A percentile compares a stretch with the other conserved stretches of the same genome.
These are phyloP conservation scores for Leptographium procerum DNA, from an alignment of 2,329 filamentous ascomycete genomes.

Conservation along the genomic window DNA sequence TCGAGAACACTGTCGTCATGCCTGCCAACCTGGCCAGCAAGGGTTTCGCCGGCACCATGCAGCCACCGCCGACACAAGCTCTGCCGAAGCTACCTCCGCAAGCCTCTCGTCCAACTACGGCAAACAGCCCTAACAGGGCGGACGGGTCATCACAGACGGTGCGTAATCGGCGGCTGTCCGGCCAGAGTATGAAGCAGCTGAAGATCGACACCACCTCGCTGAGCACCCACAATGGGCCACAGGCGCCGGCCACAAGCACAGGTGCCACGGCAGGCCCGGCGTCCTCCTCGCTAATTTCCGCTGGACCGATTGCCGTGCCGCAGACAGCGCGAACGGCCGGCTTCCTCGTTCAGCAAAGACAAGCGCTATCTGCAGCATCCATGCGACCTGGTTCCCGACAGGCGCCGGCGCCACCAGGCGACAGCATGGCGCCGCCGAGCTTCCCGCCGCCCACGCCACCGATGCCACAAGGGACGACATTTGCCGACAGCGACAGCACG, in stretches of 20 bases:
- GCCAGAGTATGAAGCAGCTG: conserved; percentile 67
- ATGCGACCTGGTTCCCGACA: conserved; percentile 16
- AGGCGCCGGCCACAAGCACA: background rate
- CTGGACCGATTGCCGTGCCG: conserved; percentile 7
- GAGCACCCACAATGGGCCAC: conserved; percentile 14
- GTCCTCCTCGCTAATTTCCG: background rate
- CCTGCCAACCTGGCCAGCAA: conserved; percentile 16
- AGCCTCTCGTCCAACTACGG: conserved; percentile 18
- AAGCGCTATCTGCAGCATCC: conserved; percentile 26
- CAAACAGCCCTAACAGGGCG: conserved; percentile 10
- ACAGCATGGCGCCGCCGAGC: conserved; percentile 16
- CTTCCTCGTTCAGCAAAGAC: conserved; percentile 29
- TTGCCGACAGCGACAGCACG: conserved; percentile 16
- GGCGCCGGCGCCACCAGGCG: conserved; percentile 6
- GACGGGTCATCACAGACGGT: conserved; percentile 36
- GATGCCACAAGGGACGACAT: conserved; percentile 15
- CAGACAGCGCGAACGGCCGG: conserved; percentile 20
- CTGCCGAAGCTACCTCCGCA: conserved; percentile 32
- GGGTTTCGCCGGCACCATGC: conserved; percentile 18
- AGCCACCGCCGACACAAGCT: conserved; percentile 38
- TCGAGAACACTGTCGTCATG: conserved; percentile 36
- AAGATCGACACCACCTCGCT: conserved; percentile 67
- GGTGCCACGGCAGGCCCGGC: background rate
- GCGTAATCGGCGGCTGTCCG: conserved; percentile 66
- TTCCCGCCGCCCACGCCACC: conserved; percentile 22